Conservation (phyloP, 176 grass and related monocot species). For the Canna indica region DNA sequence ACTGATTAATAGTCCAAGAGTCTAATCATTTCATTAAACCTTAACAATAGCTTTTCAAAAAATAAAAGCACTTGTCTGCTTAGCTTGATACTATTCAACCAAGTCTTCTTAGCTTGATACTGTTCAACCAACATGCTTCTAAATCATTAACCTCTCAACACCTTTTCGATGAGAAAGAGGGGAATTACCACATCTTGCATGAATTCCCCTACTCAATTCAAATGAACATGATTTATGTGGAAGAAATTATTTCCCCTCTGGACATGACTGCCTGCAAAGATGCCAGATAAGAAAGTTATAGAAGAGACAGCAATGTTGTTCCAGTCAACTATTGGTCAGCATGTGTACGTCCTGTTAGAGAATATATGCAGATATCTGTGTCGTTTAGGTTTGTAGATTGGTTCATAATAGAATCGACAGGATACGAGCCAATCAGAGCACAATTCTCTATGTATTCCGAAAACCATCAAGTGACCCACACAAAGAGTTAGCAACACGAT, state of each 20-base stretch:
- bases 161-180: constrained; percentile 1
- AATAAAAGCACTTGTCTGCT: neutral
- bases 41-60: neutral
- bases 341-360: constrained; percentile 14
- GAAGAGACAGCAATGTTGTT: constrained; percentile 35
- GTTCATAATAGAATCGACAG: constrained; percentile 27
- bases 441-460: constrained; percentile 27
- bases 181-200: constrained; percentile 12
- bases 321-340: constrained; percentile 39
- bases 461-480: constrained; percentile 34
- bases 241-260: constrained; percentile 37
- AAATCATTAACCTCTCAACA: neutral
- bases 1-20: neutral
- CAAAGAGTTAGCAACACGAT: constrained; percentile 24
- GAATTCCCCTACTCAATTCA: constrained; percentile 25
- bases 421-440: constrained; percentile 37
- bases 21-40: neutral
- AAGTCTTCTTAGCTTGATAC: neutral
- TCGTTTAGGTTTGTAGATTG: constrained; percentile 59
- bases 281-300: constrained; percentile 23
- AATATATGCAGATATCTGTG: constrained; percentile 6
- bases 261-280: constrained; percentile 38
- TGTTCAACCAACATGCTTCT: neutral
- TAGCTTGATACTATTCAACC: neutral
- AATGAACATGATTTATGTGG: constrained; percentile 33